These are phyloP conservation scores for Nitzschia sp. DNA, from an alignment of 108 stramenopile genomes.

Conservation along the genomic window DNA sequence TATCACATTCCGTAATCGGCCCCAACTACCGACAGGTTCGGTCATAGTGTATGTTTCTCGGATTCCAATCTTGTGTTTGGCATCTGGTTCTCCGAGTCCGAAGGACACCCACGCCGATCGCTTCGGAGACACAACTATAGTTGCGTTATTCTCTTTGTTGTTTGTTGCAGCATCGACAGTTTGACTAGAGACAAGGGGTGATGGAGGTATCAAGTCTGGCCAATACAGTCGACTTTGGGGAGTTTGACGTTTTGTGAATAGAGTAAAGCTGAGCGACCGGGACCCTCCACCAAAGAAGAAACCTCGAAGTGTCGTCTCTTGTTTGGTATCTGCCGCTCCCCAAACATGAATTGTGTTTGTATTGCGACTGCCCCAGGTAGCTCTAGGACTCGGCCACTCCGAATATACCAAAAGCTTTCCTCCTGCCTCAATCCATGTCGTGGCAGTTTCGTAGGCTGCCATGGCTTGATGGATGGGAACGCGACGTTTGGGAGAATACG, in stretches of 20 bases:
- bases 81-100: slow-evolving; percentile 41
- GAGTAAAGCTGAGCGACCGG: slow-evolving; percentile 40
- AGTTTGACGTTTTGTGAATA: slow-evolving; percentile 43
- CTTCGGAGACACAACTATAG: slow-evolving; percentile 47
- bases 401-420: slow-evolving; percentile 57
- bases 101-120: slow-evolving; percentile 61
- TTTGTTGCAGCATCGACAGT: neutral
- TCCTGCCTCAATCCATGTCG: slow-evolving; percentile 56
- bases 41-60: slow-evolving; percentile 71
- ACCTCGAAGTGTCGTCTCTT: neutral
- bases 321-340: neutral
- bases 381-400: slow-evolving; percentile 47
- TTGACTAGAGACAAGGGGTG: neutral
- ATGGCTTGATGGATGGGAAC: slow-evolving; percentile 61
- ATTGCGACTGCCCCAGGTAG: neutral
- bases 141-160: neutral
- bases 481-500: slow-evolving; percentile 52
- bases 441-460: slow-evolving; percentile 72
- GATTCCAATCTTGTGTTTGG: slow-evolving; percentile 59
- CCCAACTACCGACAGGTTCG: neutral
- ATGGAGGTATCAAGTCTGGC: slow-evolving; percentile 29
- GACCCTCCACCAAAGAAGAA: neutral
- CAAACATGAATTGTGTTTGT: slow-evolving; percentile 14
- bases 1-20: neutral
- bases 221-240: slow-evolving; percentile 27